Evolutionary conservation across 225 moss, liverwort and hornwort species (phyloP), one percentile per base, ranked within the genome.

Genomic region (Antitrichia curtipendula): DNA sequence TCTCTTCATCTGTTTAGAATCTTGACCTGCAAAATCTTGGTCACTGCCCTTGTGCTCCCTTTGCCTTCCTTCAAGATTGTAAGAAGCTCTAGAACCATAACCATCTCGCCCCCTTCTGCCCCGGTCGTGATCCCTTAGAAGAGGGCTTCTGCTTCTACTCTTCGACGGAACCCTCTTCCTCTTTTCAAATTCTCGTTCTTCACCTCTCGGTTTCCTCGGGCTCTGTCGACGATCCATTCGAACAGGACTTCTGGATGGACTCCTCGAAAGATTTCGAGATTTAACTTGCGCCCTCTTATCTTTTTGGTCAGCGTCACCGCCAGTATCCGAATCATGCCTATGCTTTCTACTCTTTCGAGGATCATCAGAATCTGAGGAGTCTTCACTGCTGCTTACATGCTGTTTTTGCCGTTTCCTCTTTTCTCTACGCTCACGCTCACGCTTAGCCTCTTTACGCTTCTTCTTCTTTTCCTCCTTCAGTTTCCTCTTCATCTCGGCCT

Each of bases 401-500:
- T 84, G 75, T 56, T 90, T 93, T 85, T 92, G 89, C 82, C 88
- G 90, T 82, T 88, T 92, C 80, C 87, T 92, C 75, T 91, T 93
- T 68, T 92, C 93, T 89, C 85, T 88, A 40, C 88, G 91, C 89
- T 95, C 91, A 40, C 88, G 91, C 89, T 95, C 91, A 53, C 87
- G 92, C 75, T 91, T 92, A 8, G 88, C 91, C 77, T 95, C 91
- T 89, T 95, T 93, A 43, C 88, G 92, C 87, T 86, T 92, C 49
- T 58, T 93, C 84, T 88, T 88, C 82, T 92, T 92, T 60, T 91
- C 91, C 87, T 96, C 95, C 74, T 95, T 95, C 73, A 89, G 64
- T 90, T 90, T 93, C 89, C 94, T 88, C 88, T 91, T 94, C 90
- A 85, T 84, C 88, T 92, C 90, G 40, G 94, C 93, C 88, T 94